Conservation (phyloP, 768 basidiomycete genomes). For the Rhizopogon vesiculosus region DNA sequence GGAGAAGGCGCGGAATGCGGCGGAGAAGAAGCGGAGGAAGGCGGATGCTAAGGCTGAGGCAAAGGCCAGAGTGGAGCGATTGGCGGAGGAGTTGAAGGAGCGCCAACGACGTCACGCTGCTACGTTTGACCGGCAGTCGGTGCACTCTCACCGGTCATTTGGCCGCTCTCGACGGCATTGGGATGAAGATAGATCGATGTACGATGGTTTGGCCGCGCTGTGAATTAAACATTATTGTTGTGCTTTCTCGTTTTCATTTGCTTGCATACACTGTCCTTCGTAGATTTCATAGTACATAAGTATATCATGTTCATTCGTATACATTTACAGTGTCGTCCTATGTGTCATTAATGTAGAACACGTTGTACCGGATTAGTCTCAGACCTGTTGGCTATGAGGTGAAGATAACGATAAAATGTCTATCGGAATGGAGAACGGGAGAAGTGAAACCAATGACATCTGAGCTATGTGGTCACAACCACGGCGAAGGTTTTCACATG, state of each 20-base stretch:
- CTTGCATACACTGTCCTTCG: conserved; percentile 13
- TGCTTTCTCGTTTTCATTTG: not conserved
- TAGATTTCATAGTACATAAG: conserved; percentile 7
- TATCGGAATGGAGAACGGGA: not conserved
- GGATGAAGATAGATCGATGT: conserved; percentile 27
- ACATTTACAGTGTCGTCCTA: conserved; percentile 12
- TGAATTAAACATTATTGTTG: conserved; percentile 11
- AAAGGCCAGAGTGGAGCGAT: conserved; percentile 33
- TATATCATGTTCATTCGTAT: conserved; percentile 7
- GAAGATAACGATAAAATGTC: conserved; percentile 1
- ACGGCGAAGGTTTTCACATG: not conserved
- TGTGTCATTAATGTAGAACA: conserved; percentile 25
- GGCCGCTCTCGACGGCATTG: conserved; percentile 15
- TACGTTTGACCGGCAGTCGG: conserved; percentile 26
- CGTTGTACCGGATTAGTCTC: conserved; percentile 17
- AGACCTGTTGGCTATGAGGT: conserved; percentile 2
- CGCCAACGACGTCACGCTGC: conserved; percentile 27
- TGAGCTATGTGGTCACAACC: not conserved
- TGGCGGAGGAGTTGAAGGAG: conserved; percentile 42
- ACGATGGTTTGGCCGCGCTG: conserved; percentile 20
- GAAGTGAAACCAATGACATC: not conserved
- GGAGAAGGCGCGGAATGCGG: conserved; percentile 38
- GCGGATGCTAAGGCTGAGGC: conserved; percentile 35
- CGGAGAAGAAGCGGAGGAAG: conserved; percentile 39
- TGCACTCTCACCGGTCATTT: conserved; percentile 20